Conservation (phyloP, 1,284 basidiomycete species). For the Uromyces viciae-fabae region DNA sequence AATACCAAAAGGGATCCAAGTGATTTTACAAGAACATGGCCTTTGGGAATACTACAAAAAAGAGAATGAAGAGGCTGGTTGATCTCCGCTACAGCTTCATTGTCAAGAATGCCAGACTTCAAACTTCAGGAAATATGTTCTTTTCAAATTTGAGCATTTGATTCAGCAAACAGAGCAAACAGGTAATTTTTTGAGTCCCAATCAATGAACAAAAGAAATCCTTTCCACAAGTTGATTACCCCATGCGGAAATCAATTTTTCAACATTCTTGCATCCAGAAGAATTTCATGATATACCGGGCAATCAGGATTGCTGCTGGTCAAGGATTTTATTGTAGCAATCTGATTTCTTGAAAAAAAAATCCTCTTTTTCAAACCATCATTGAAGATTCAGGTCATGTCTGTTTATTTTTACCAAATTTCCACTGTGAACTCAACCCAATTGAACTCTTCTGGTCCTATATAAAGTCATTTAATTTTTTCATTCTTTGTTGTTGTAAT, state of each 20-base stretch:
- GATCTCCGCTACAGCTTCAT: background rate
- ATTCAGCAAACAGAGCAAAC: background rate
- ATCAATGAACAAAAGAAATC: background rate
- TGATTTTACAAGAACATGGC: background rate
- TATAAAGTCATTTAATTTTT: background rate
- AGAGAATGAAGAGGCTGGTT: background rate
- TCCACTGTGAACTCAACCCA: background rate
- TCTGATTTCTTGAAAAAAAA: background rate
- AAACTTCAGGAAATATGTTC: background rate
- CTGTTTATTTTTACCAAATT: background rate
- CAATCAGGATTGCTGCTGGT: too few relatives aligned
- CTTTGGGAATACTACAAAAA: background rate
- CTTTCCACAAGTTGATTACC: background rate
- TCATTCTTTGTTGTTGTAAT: too few relatives aligned
- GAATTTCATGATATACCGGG: too few relatives aligned
- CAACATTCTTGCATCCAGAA: too few relatives aligned
- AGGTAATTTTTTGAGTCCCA: background rate
- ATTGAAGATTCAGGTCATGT: background rate
- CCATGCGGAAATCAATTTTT: too few relatives aligned
- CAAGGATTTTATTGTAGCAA: background rate
- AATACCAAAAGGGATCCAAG: background rate
- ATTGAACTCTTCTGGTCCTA: background rate
- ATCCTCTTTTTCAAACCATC: background rate
- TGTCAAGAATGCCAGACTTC: background rate
- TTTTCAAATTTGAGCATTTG: background rate